phyloP scores from a whole-genome alignment of 768 basidiomycete species.

The Pleurotus citrinopileatus region DNA sequence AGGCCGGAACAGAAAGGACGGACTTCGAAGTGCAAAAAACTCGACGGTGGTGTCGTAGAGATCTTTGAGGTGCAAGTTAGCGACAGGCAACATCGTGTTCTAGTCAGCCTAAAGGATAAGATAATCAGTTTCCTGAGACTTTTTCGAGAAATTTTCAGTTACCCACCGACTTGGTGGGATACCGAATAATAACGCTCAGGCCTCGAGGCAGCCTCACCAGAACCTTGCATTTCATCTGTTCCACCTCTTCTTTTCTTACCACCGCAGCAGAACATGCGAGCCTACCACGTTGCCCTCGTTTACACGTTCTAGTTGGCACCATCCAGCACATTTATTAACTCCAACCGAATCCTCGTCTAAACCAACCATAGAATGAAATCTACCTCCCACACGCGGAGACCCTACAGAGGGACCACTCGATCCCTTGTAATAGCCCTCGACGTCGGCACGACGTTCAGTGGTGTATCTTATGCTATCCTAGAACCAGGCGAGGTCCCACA shows the following conservation, averaged over 20 bases:
- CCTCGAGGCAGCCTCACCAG: constrained; percentile 5
- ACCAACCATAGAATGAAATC: constrained; percentile 40
- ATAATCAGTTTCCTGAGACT: constrained; percentile 34
- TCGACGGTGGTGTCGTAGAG: constrained; percentile 57
- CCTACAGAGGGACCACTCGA: constrained; percentile 60
- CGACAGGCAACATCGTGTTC: constrained; percentile 40
- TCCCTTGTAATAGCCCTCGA: constrained; percentile 78
- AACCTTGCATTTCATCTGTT: constrained; percentile 10
- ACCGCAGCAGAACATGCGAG: constrained; percentile 6
- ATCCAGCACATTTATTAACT: not conserved
- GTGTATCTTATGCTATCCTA: constrained; percentile 80
- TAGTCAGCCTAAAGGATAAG: constrained; percentile 32
- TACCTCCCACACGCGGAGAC: constrained; percentile 65
- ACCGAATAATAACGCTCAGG: constrained; percentile 2
- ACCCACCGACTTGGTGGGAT: not conserved
- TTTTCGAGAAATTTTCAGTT: constrained; percentile 10
- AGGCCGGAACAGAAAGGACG: constrained; percentile 26
- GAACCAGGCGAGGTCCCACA: constrained; percentile 81
- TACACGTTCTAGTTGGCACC: not conserved
- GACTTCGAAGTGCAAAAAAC: constrained; percentile 49
- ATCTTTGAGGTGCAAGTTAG: constrained; percentile 41
- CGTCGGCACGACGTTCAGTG: constrained; percentile 81
- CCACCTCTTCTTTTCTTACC: not conserved
- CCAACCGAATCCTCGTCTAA: not conserved
- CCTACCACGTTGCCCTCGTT: not conserved